Evolutionary conservation across 129 eudicot genomes (phyloP), one percentile per base, ranked within the genome.

Genomic region (Escallonia rubra): DNA sequence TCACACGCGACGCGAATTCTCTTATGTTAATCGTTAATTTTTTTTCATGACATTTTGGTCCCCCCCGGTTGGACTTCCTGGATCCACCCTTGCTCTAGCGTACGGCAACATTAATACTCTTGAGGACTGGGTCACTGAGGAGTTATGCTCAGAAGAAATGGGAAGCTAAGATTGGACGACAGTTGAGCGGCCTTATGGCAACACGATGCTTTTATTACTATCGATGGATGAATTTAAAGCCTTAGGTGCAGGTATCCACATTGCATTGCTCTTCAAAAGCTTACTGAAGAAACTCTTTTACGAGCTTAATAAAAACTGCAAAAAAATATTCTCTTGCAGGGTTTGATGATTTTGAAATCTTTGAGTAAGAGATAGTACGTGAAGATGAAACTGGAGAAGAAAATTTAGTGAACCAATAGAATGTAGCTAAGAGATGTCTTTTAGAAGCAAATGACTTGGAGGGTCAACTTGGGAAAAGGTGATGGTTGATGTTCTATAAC

Each of bases 301-400:
- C 43, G 12, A 50, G 39, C 43, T 13, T 60, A 13, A 12, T 38
- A 40, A 45, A 67, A 45, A 67, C 38, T 66, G 61, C 59, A 9
- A 64, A 1, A 23, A 23, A 23, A 1, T 15, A 34, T 72, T 38
- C 58, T 45, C 40, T 14, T 82, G 81, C 91, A 89, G 98, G 96
- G 43, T 93, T 89, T 66, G 83, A 77, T 70, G 98, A 89, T 76
- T 89, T 68, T 65, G 98, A 93, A 69, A 89, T 86, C 56, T 89
- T 93, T 72, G 78, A 66, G 73, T 72, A 64, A 93, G 84, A 81
- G 86, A 86, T 69, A n/a, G n/a, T n/a, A n/a, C n/a, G 56, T 53
- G 90, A 84, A 71, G 89, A 80, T 5, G 86, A 85, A 68, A 78
- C 58, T 70, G 78, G 75, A 12, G 90, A 81, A 41, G 66, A 72